Base-by-base conservation (phyloP, 2,329 filamentous ascomycete species). In the Fusarium pseudocircinatum region DNA sequence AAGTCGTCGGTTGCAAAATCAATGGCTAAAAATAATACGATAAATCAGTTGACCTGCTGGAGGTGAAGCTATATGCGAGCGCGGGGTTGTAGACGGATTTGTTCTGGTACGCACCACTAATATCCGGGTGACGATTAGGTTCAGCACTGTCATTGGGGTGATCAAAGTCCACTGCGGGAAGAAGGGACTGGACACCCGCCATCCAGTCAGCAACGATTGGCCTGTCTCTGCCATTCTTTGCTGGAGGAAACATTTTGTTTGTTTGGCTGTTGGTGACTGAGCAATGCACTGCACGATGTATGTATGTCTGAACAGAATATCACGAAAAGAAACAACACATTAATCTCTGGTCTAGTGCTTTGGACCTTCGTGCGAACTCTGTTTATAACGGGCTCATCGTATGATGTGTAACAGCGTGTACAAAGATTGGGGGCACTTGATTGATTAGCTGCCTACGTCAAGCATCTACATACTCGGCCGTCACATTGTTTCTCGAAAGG, bases 101-200 rank as follows among this genome's bases (percentile, higher is more conserved):
- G 39, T 22, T 50, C 56, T 50, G 37, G 28, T 24, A 37, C 56
- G 43, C 43, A 59, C 56, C 56, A 59, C 56, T 47, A 28, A 37
- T 37, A 59, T 57, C 39, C 20, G 30, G n/a, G 11, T 34, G 22
- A 22, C 39, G 54, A 47, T 57, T 34, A 37, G 32, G 24, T 30
- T 30, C 32, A 28, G n/a, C 42, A 28, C 42, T 36, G 20, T 59
- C 56, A 50, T 49, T 49, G 42, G 42, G 39, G 32, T 50, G 24
- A 30, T 59, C 28, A 47, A 59, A 59, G 26, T 59, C 56, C 24
- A 59, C 32, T 1, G 56, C 42, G 20, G 56, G 56, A 18, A 59
- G 56, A 32, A 59, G 32, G n/a, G 56, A 59, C 56, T 59, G 56
- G 32, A 59, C 42, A 59, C 56, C 56, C 24, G 42, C n/a, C 56